Percentiles rank a stretch among this genome's conserved stretches.
These are phyloP conservation scores for Pseudocercospora ulei DNA, from an alignment of 2,329 filamentous ascomycete genomes.

Conservation along the genomic window DNA sequence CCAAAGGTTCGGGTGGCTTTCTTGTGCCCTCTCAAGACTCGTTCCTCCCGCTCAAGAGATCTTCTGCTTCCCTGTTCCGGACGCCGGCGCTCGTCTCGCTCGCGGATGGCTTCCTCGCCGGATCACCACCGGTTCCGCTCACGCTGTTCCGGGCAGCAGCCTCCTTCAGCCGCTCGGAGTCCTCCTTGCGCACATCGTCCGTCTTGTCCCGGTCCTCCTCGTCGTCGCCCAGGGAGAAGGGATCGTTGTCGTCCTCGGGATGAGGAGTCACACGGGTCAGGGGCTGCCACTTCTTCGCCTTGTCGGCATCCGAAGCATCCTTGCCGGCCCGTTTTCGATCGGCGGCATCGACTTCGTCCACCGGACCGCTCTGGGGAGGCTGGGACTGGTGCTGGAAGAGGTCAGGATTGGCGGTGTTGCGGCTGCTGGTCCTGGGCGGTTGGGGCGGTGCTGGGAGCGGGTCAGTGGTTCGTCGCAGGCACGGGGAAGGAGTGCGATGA, in stretches of 20 bases:
- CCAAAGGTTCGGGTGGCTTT: too few species aligned
- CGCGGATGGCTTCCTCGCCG: slow-evolving; percentile 26
- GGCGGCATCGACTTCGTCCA: slow-evolving; percentile 68
- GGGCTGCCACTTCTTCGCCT: slow-evolving; percentile 94
- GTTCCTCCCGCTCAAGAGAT: slow-evolving; percentile 34
- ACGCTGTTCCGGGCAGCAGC: slow-evolving; percentile 45
- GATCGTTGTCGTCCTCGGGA: slow-evolving; percentile 83
- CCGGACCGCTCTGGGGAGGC: slow-evolving; percentile 49
- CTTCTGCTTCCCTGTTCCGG: slow-evolving; percentile 41
- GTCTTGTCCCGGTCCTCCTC: slow-evolving; percentile 57
- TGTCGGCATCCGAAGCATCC: slow-evolving; percentile 40
- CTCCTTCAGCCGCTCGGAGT: slow-evolving; percentile 44
- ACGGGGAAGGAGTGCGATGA: too few species aligned
- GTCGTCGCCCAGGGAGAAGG: slow-evolving; percentile 92
- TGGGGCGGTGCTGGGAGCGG: slow-evolving; percentile 42
- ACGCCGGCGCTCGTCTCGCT: slow-evolving; percentile 38
- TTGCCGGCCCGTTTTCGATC: slow-evolving; percentile 45
- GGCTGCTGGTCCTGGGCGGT: slow-evolving; percentile 46
- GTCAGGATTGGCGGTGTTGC: slow-evolving; percentile 64
- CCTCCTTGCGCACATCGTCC: slow-evolving; percentile 50
- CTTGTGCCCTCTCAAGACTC: neutral
- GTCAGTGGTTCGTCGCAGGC: slow-evolving; percentile 22
- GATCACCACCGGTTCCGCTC: slow-evolving; percentile 38
- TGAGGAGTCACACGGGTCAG: slow-evolving; percentile 74
- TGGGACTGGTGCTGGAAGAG: slow-evolving; percentile 62